Conservation (phyloP, 805 yeast species). For the Saccharomycopsis fibuligera region DNA sequence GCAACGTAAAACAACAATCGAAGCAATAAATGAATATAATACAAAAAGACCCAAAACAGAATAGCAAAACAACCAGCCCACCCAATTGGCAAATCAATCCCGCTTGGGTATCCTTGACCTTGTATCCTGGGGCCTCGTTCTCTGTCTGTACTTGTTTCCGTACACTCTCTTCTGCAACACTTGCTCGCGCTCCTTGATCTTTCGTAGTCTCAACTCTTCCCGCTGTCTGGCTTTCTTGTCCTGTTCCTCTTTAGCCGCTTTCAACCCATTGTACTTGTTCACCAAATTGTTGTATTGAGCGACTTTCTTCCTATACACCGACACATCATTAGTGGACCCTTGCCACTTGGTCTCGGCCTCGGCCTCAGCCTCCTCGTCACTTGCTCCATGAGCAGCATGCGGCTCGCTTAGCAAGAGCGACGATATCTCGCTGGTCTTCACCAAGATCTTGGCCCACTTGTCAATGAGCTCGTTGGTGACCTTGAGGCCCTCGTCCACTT, state of each 20-base stretch:
- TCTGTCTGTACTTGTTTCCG: constrained; percentile 14
- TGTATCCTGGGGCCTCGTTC: too few species aligned
- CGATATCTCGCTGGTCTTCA: constrained; percentile 19
- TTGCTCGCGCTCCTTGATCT: constrained; percentile 13
- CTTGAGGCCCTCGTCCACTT: constrained; percentile 15
- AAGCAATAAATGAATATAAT: too few species aligned
- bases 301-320: constrained; percentile 4
- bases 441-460: constrained; percentile 20
- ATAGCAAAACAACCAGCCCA: too few species aligned
- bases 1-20: too few species aligned
- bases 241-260: constrained; percentile 9
- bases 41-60: too few species aligned
- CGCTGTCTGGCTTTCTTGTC: constrained; percentile 7
- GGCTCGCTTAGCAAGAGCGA: constrained; percentile 13
- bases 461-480: constrained; percentile 19
- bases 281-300: constrained; percentile 9
- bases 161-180: constrained; percentile 17
- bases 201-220: constrained; percentile 9
- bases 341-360: constrained; percentile 15
- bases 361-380: too few species aligned
- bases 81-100: too few species aligned
- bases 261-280: constrained; percentile 13
- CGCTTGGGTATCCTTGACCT: too few species aligned
- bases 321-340: constrained; percentile 16
- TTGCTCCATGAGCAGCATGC: too few species aligned